Percentiles rank a stretch among this genome's conserved stretches.
Evolutionary conservation across 164 flowering plant genomes (phyloP).

Genomic region (Cinnamomum micranthum): DNA sequence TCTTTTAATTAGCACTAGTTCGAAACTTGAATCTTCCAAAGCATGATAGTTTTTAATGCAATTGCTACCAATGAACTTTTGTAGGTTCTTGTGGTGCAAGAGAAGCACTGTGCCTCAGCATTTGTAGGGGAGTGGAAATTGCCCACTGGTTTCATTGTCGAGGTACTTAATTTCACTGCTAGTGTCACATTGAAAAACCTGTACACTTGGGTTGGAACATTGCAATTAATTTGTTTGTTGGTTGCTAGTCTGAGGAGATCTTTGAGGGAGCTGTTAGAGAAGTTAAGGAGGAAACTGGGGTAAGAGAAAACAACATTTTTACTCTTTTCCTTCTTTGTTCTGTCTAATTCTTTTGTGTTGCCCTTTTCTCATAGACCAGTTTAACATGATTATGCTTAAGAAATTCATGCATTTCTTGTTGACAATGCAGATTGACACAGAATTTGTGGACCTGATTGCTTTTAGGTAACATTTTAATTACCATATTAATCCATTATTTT

Average conservation of each 20-base stretch:
- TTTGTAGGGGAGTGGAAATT: conserved; percentile 65
- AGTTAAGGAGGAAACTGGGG: conserved; percentile 95
- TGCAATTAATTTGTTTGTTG: not conserved
- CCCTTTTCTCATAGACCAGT: not conserved
- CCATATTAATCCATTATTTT: not conserved
- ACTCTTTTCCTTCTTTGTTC: not conserved
- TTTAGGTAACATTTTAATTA: conserved; percentile 54
- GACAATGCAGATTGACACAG: conserved; percentile 68
- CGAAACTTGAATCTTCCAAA: not conserved
- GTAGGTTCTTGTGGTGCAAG: conserved; percentile 92
- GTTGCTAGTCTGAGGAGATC: conserved; percentile 74
- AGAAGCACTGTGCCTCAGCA: conserved; percentile 58
- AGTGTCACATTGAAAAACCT: not conserved
- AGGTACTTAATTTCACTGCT: conserved; percentile 34
- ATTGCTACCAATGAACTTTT: not conserved
- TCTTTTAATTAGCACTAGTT: not conserved
- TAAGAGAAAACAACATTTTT: conserved; percentile 30
- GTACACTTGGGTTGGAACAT: not conserved
- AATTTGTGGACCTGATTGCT: conserved; percentile 82
- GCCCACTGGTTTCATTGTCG: conserved; percentile 84
- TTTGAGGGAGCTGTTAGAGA: conserved; percentile 79
- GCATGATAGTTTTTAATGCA: not conserved
- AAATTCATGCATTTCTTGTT: not conserved
- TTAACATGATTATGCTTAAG: not conserved
- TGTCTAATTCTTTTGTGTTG: not conserved